Evolutionary conservation across 2,329 filamentous ascomycete species (phyloP).

Genomic region (Neopestalotiopsis rosae): DNA sequence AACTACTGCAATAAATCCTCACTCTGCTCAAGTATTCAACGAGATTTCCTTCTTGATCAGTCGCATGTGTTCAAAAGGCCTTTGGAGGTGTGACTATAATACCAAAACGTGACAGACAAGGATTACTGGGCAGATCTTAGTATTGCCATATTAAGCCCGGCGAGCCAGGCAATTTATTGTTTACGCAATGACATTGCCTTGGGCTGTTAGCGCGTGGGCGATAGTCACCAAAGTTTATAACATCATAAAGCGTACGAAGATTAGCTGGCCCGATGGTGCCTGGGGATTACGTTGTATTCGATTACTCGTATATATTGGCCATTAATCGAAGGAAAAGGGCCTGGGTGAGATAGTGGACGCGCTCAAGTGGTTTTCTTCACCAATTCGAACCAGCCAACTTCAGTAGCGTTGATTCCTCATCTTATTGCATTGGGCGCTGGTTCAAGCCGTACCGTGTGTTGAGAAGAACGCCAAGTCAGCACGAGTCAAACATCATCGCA

Average conservation of each 20-base stretch:
- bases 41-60: no score
- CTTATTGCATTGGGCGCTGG: no score
- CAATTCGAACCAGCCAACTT: no score
- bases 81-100: no score
- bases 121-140: no score
- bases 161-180: slow-evolving; percentile 4
- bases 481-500: background rate
- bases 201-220: background rate
- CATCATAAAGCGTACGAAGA: background rate
- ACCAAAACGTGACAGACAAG: no score
- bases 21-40: no score
- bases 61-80: no score
- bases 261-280: background rate
- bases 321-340: no score
- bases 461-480: background rate
- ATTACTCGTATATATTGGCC: background rate
- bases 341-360: no score
- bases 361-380: no score
- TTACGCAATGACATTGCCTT: slow-evolving; percentile 1
- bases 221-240: background rate
- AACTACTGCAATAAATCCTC: no score
- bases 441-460: background rate
- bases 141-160: slow-evolving; percentile 4
- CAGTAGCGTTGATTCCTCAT: background rate
- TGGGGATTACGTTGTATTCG: background rate